Evolutionary conservation across 345 rosid genomes (phyloP).

Genomic region (Arabidopsis thaliana): DNA sequence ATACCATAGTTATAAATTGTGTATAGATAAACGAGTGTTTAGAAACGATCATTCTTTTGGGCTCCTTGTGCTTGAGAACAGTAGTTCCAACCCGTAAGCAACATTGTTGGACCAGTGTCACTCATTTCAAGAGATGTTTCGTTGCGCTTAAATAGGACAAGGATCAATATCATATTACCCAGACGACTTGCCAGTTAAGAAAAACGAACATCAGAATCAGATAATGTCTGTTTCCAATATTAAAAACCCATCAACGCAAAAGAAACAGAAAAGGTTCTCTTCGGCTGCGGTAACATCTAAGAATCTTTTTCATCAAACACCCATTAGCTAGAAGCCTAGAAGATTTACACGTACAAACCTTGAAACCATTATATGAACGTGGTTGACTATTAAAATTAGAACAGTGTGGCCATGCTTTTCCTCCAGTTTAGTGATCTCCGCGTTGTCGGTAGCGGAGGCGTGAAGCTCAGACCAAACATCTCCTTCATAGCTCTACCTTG

Average conservation of each 20-base stretch:
- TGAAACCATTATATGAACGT: slow-evolving; percentile 23
- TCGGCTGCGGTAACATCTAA: neutral
- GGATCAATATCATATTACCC: neutral
- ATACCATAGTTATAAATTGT: neutral
- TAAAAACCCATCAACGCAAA: slow-evolving; percentile 1
- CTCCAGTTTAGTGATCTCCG: slow-evolving; percentile 75
- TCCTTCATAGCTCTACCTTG: slow-evolving; percentile 82
- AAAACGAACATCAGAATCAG: neutral
- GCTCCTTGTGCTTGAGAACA: neutral
- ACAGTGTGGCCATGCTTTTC: slow-evolving; percentile 62
- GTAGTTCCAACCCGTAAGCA: neutral
- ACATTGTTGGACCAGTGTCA: neutral
- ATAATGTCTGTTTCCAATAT: slow-evolving; percentile 1
- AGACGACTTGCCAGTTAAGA: neutral
- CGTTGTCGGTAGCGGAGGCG: slow-evolving; percentile 55
- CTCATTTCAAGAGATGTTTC: neutral
- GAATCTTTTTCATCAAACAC: slow-evolving; percentile 23
- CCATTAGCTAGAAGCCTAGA: neutral
- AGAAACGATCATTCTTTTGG: neutral
- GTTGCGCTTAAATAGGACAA: neutral
- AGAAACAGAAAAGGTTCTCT: neutral
- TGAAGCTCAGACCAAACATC: slow-evolving; percentile 91
- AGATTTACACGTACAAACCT: slow-evolving; percentile 38
- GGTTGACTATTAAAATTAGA: slow-evolving; percentile 38
- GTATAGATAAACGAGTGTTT: neutral